phyloP scores from a whole-genome alignment of 2,329 filamentous ascomycete genomes.

The Diaporthe citri region DNA sequence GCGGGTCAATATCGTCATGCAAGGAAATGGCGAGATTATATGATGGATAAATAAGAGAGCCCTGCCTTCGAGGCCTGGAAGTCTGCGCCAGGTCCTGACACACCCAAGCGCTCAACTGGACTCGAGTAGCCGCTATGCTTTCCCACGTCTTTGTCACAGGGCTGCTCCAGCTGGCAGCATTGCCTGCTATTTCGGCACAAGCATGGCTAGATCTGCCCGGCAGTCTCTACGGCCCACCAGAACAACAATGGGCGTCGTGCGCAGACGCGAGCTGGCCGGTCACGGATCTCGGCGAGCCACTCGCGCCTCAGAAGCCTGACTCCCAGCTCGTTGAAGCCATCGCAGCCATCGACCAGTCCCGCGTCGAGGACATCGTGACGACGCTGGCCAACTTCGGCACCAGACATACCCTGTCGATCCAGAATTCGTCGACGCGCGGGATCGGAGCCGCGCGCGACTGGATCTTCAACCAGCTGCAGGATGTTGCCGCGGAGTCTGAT shows the following conservation, averaged over 20 bases:
- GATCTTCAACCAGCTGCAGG: conserved; percentile 64
- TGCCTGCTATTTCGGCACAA: conserved; percentile 19
- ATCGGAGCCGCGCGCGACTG: conserved; percentile 70
- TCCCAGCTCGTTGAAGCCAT: conserved; percentile 44
- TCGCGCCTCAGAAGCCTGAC: conserved; percentile 44
- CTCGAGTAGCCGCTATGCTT: not conserved
- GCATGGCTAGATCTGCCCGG: conserved; percentile 35
- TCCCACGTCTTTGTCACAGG: not conserved
- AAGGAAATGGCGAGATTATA: not conserved
- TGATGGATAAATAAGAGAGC: not conserved
- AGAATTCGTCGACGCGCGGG: conserved; percentile 63
- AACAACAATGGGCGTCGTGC: conserved; percentile 39
- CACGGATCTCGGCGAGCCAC: conserved; percentile 39
- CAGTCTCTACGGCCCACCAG: conserved; percentile 32
- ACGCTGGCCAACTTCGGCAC: conserved; percentile 70
- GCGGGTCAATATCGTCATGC: conserved; percentile 22
- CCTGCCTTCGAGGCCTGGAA: too few relatives aligned
- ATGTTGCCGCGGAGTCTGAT: conserved; percentile 60
- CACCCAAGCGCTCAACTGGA: not conserved
- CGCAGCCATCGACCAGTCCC: conserved; percentile 51
- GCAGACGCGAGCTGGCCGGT: conserved; percentile 44
- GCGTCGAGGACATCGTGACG: conserved; percentile 63
- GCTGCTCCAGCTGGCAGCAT: conserved; percentile 9
- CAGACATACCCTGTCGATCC: conserved; percentile 66
- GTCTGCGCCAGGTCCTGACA: too few relatives aligned